Base-by-base conservation (phyloP, 306 rosid species). In the Begonia masoniana region DNA sequence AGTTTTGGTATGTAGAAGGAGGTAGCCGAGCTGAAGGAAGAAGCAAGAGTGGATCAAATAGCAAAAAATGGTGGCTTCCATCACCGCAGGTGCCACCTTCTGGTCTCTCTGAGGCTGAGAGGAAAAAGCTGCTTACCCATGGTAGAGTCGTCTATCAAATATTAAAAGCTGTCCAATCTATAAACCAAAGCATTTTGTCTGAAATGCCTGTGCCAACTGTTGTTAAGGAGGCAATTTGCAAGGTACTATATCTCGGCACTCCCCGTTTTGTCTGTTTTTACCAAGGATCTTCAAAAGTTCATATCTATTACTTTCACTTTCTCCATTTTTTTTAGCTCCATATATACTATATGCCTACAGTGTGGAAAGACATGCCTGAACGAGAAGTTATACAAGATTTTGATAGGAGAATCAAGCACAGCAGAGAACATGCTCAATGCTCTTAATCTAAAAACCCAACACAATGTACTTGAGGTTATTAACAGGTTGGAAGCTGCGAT, bases 51-150 rank as follows among this genome's bases (percentile, higher is more conserved):
- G 56, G 47, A 24, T 55, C 54, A 15, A 74, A 76, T 50, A 75
- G 95, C 68, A 76, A 72, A 64, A 75, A 76, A 63, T 83, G 97
- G 97, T 85, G 96, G 97, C 85, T 91, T 43, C 95, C 97, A 35
- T 61, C 78, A 41, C 96, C 96, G 10, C 83, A 73, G 53, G 82
- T 91, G 14, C 94, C 95, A 17, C 77, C 63, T 36, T 51, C 62
- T 13, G 97, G 97, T 46, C 95, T 85, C 53, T 85, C 97, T 50
- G 85, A 75, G 54, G 47, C 54, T 8, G 84, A 71, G 65, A 81
- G 81, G 67, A 73, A 73, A 64, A 69, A 66, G 46, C 61, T 91
- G 66, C 69, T 81, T 62, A 74, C 73, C 65, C 85, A 75, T 41
- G 82, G 92, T 17, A 68, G 77, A 72, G 73, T 83, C 52, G 76